phyloP scores from a whole-genome alignment of 352 stramenopile genomes.

The Aphanomyces euteiches region DNA sequence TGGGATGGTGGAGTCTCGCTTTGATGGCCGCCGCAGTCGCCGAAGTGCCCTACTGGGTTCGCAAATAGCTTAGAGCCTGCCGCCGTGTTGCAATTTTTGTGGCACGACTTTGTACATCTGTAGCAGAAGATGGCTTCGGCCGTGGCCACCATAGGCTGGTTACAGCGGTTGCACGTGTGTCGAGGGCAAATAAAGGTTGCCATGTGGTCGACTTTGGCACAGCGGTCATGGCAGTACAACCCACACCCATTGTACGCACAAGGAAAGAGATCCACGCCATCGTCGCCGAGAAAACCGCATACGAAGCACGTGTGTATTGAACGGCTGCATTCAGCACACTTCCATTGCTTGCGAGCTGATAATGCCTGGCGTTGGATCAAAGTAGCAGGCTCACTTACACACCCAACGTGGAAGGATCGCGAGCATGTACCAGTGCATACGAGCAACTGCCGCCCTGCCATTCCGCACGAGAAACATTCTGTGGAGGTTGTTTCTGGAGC shows the following conservation, averaged over 20 bases:
- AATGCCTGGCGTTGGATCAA: conserved; percentile 35
- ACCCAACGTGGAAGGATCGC: conserved; percentile 55
- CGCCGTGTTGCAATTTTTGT: conserved; percentile 45
- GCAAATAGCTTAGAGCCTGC: not conserved
- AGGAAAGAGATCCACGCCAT: conserved; percentile 44
- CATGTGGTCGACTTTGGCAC: conserved; percentile 19
- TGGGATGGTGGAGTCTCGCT: conserved; percentile 25
- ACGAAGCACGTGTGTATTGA: conserved; percentile 52
- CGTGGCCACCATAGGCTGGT: conserved; percentile 49
- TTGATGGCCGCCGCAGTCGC: conserved; percentile 46
- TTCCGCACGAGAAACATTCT: conserved; percentile 55
- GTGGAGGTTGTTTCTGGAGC: conserved; percentile 50
- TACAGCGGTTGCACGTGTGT: conserved; percentile 53
- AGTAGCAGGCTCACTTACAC: conserved; percentile 45
- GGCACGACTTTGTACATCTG: conserved; percentile 47
- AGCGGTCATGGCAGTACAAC: conserved; percentile 55
- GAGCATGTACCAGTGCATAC: conserved; percentile 55
- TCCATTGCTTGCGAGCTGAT: conserved; percentile 46
- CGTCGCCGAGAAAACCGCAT: conserved; percentile 70
- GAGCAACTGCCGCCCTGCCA: conserved; percentile 48
- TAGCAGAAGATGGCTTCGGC: conserved; percentile 49
- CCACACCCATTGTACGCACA: conserved; percentile 57
- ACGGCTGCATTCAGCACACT: conserved; percentile 61
- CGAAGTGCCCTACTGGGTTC: conserved; percentile 39
- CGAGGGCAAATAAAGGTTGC: conserved; percentile 50